These are phyloP conservation scores for Heritiera fomes DNA, from an alignment of 345 rosid genomes.

Conservation along the genomic window DNA sequence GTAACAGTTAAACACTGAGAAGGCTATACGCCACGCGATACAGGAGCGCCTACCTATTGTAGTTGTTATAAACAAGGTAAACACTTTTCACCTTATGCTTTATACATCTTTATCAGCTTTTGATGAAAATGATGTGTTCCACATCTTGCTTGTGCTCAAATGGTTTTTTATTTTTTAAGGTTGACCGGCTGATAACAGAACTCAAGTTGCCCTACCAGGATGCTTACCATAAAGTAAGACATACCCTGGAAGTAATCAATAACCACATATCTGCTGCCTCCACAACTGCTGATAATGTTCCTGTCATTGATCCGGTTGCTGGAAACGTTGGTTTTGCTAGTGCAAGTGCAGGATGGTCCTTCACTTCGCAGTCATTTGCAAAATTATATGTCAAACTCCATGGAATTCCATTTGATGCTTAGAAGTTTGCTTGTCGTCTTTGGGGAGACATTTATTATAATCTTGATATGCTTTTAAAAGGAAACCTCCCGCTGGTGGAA, in stretches of 20 bases:
- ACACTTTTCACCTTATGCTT: conserved; percentile 9
- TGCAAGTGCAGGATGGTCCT: conserved; percentile 95
- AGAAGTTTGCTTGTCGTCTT: conserved; percentile 85
- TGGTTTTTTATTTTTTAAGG: conserved; percentile 46
- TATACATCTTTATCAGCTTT: background rate
- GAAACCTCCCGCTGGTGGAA: conserved; percentile 78
- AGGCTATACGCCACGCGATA: conserved; percentile 97
- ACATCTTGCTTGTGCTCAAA: conserved; percentile 14
- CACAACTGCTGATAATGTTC: conserved; percentile 87
- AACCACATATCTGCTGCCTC: conserved; percentile 87
- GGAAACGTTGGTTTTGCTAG: conserved; percentile 98
- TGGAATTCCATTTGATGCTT: conserved; percentile 84
- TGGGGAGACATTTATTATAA: conserved; percentile 95
- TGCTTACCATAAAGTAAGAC: conserved; percentile 94
- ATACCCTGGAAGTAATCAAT: conserved; percentile 89
- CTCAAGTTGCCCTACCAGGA: conserved; percentile 96
- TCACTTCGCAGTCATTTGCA: conserved; percentile 96
- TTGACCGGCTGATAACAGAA: conserved; percentile 93
- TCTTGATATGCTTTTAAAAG: conserved; percentile 70
- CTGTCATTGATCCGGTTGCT: conserved; percentile 78
- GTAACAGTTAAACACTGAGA: conserved; percentile 86
- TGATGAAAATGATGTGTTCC: background rate
- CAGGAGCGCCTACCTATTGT: conserved; percentile 92
- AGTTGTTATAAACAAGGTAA: conserved; percentile 92
- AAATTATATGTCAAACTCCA: conserved; percentile 88